A percentile compares a stretch with the other conserved stretches of the same genome.
Conservation (phyloP, 108 stramenopile genomes). For the Chaetoceros muelleri region DNA sequence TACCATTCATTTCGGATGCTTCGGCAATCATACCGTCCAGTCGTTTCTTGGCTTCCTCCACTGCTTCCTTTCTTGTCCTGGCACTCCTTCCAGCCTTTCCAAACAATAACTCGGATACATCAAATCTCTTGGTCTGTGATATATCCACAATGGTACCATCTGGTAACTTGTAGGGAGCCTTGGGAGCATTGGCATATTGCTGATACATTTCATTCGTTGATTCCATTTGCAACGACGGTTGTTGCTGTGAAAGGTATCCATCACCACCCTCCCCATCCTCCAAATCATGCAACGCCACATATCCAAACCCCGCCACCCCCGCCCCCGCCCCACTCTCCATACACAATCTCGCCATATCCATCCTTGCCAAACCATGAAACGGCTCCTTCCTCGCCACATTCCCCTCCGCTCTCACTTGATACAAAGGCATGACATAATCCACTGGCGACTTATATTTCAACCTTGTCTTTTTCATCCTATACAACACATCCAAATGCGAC, state of each 20-base stretch:
- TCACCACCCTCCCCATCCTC: not conserved
- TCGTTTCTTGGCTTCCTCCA: constrained; percentile 16
- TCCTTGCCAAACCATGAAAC: constrained; percentile 46
- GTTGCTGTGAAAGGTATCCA: not conserved
- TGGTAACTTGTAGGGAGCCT: constrained; percentile 46
- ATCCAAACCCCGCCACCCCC: constrained; percentile 36
- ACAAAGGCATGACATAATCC: constrained; percentile 48
- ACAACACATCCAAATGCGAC: constrained; percentile 29
- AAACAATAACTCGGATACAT: constrained; percentile 50
- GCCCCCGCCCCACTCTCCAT: constrained; percentile 60
- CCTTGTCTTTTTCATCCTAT: constrained; percentile 10
- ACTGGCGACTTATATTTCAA: constrained; percentile 9
- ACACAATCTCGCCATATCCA: constrained; percentile 53
- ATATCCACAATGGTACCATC: constrained; percentile 69
- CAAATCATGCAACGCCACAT: constrained; percentile 7
- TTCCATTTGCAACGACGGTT: constrained; percentile 24
- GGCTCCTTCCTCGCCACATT: constrained; percentile 14
- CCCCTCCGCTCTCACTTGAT: constrained; percentile 43
- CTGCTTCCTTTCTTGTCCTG: constrained; percentile 22
- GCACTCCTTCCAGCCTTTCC: constrained; percentile 25
- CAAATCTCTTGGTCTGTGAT: constrained; percentile 46
- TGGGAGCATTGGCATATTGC: constrained; percentile 27
- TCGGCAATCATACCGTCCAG: constrained; percentile 13
- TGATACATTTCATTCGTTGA: not conserved
- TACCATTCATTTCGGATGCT: constrained; percentile 5